Base-by-base conservation (phyloP, 2,329 filamentous ascomycete species). In the Penicillium concentricum region DNA sequence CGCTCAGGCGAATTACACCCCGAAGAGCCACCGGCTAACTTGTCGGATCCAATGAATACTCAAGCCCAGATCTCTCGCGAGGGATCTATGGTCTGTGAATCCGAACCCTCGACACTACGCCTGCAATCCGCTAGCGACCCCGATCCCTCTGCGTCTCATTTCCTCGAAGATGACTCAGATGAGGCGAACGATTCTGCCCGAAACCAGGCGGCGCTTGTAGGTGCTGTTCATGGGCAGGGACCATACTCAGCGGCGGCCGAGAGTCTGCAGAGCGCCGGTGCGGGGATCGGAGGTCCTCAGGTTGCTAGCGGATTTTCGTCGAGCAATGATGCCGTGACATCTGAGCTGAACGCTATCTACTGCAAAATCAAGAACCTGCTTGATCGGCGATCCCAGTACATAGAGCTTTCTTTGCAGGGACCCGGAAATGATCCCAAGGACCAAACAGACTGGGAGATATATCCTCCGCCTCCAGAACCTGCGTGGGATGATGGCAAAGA, bases 291-390 rank as follows among this genome's bases (percentile, higher is more conserved):
- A 16, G 71, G 86, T n/a, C 85, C 85, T 4, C 79, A 83, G 61
- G 84, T 87, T 32, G 72, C 76, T 38, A 84, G 84, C 66, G 87
- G 86, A 9, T 85, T 88, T 64, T 86, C 86, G 43, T 83, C 89
- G 54, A 87, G 84, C 44, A 91, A 95, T 66, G 85, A 89, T 38
- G 87, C 89, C 51, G 88, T 97, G 64, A 91, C 91, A 2, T 82
- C 89, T 2, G 94, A 99, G 75, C 79, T 99, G 62, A 86, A 85
- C 66, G 83, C 86, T 20, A 97, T 99, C 63, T 97, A 95, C 67
- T 87, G 87, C 62, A 95, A 94, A 64, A 91, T 99, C 54, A 90
- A 96, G 72, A 88, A 89, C 64, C 85, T 97, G n/a, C 76, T 97
- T 44, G 91, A 97, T 66, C 81, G 92, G 39, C 86, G 94, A 58